Percentiles rank a stretch among this genome's conserved stretches.
phyloP scores from a whole-genome alignment of 257 asterid genomes.

The Solanum piurae region DNA sequence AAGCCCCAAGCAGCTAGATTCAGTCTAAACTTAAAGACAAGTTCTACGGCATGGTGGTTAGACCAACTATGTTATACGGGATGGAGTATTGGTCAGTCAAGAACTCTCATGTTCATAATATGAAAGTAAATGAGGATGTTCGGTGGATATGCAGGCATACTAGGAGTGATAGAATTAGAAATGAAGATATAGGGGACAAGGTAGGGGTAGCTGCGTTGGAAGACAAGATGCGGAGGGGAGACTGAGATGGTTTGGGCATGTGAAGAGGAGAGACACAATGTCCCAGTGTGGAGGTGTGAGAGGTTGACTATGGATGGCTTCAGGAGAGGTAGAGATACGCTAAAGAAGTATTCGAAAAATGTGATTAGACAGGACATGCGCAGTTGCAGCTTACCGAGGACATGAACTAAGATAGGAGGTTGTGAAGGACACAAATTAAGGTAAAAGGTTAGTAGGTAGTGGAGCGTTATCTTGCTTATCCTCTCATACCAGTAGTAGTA shows the following conservation, averaged over 20 bases:
- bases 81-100: neutral
- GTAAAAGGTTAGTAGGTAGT: neutral
- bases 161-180: neutral
- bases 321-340: neutral
- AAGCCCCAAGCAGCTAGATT: neutral
- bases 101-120: neutral
- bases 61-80: neutral
- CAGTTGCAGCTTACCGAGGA: neutral
- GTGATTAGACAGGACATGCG: neutral
- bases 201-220: neutral
- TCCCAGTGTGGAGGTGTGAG: neutral
- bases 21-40: neutral
- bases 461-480: neutral
- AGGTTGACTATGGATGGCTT: neutral
- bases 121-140: neutral
- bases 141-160: neutral
- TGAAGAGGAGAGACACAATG: neutral
- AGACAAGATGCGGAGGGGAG: neutral
- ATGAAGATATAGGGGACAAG: neutral
- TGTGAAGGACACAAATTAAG: neutral
- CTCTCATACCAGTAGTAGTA: neutral
- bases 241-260: neutral
- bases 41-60: neutral
- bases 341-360: neutral
- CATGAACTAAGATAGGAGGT: neutral